phyloP scores from a whole-genome alignment of 495 filamentous ascomycete genomes.

The Gamarada debralockiae region DNA sequence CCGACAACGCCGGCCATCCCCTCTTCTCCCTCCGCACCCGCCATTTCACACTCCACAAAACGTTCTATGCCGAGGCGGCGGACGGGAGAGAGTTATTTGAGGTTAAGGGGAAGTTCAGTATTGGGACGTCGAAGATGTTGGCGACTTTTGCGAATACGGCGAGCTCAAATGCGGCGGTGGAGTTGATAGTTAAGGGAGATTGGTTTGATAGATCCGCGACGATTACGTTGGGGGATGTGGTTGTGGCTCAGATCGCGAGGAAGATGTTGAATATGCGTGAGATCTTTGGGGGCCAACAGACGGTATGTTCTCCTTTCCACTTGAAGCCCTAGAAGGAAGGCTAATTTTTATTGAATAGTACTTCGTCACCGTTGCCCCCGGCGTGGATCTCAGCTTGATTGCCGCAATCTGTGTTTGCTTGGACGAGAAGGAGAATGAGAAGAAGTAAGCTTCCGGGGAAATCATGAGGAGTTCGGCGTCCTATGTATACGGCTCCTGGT shows the following conservation, averaged over 20 bases:
- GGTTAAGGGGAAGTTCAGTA: constrained; percentile 43
- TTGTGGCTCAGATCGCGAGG: constrained; percentile 52
- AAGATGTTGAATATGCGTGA: constrained; percentile 50
- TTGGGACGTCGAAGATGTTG: constrained; percentile 41
- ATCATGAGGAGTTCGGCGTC: background rate
- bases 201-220: constrained; percentile 45
- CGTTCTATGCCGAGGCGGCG: constrained; percentile 28
- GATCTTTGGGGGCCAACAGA: constrained; percentile 53
- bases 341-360: constrained; percentile 31
- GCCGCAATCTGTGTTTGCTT: constrained; percentile 58
- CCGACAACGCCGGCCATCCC: background rate
- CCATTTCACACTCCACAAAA: constrained; percentile 11
- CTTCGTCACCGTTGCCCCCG: constrained; percentile 52
- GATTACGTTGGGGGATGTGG: constrained; percentile 41
- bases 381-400: constrained; percentile 55
- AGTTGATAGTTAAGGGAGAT: constrained; percentile 43
- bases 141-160: constrained; percentile 41
- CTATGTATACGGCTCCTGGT: too few relatives aligned
- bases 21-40: constrained; percentile 14
- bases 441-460: too few relatives aligned
- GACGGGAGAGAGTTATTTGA: constrained; percentile 45
- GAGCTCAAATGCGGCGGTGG: constrained; percentile 28
- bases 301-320: too few relatives aligned
- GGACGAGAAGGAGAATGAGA: constrained; percentile 57
- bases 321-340: too few relatives aligned